Base-by-base conservation (phyloP, 2,329 filamentous ascomycete species). In the Beauveria brongniartii region DNA sequence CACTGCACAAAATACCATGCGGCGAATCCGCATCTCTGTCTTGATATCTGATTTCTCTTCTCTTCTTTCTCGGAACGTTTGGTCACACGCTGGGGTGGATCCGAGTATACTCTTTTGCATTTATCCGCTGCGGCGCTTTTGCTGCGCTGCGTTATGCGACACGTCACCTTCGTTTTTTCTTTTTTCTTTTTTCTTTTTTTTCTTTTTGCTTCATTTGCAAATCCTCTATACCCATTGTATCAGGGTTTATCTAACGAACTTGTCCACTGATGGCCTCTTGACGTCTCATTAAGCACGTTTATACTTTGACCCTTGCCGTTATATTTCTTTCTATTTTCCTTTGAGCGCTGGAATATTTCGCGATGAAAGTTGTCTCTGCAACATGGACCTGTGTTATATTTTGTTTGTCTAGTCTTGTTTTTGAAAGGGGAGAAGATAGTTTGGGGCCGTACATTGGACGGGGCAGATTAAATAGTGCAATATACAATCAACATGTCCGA, bases 221-320 rank as follows among this genome's bases (percentile, higher is more conserved):
- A 52, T 59, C 47, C 37, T 52, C 47, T 59, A 59, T 59, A 59
- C 56, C 56, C 56, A 44, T 50, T 57, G 55, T 58, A 50, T 58
- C 55, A 50, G 44, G 55, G 43, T 58, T 46, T 56, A 37, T 47
- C 26, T 18, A 50, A 50, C 55, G 44, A 57, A 50, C 18, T 28
- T 50, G 46, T 48, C 46, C 18, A 34, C 44, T 50, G 20, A 58
- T 50, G 55, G 22, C 30, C 46, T 54, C 34, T 58, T 50, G 22
- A 58, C 55, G 55, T 58, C 55, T 50, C 30, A 40, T 50, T 50
- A 43, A 50, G 30, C 30, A 40, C 26, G 24, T 56, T 41, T 50
- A 34, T 16, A 50, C 44, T 40, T 37, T 50, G 28, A 24, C 43
- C 24, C n/a, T 26, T 5, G 12, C 37, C 24, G 28, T 40, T 30